phyloP scores from a whole-genome alignment of 2,329 filamentous ascomycete species.

The Furcasterigmium furcatum region DNA sequence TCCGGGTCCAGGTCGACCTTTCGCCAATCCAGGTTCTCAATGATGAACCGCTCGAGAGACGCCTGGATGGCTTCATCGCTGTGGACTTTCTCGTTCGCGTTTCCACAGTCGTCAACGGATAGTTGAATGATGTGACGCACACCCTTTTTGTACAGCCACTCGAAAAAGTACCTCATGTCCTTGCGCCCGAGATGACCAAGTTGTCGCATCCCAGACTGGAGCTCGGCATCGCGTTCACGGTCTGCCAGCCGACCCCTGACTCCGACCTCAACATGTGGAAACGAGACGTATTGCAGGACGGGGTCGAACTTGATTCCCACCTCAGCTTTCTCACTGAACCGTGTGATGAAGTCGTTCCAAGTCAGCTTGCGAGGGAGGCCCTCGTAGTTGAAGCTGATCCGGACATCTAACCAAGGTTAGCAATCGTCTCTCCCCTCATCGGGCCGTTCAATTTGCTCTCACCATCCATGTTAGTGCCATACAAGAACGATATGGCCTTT shows the following conservation, averaged over 20 bases:
- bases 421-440: neutral
- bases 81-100: conserved; percentile 12
- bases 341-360: conserved; percentile 8
- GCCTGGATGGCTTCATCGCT: conserved; percentile 24
- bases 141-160: conserved; percentile 19
- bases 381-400: conserved; percentile 21
- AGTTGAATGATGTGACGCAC: conserved; percentile 19
- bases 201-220: neutral
- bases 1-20: conserved; percentile 22
- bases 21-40: conserved; percentile 25
- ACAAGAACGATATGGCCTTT: conserved; percentile 18
- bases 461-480: conserved; percentile 15
- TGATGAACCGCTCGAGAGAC: conserved; percentile 16
- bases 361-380: conserved; percentile 5
- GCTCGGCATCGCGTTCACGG: neutral
- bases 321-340: conserved; percentile 12
- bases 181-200: conserved; percentile 10
- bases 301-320: conserved; percentile 16
- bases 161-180: conserved; percentile 21
- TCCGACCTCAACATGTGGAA: conserved; percentile 9
- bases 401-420: conserved; percentile 10
- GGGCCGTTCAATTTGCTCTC: neutral
- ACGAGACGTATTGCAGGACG: conserved; percentile 21
- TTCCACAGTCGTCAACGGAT: neutral
- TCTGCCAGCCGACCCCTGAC: neutral